Base-by-base conservation (phyloP, 139 green algal genomes). In the Chlamydomonas sp. region DNA sequence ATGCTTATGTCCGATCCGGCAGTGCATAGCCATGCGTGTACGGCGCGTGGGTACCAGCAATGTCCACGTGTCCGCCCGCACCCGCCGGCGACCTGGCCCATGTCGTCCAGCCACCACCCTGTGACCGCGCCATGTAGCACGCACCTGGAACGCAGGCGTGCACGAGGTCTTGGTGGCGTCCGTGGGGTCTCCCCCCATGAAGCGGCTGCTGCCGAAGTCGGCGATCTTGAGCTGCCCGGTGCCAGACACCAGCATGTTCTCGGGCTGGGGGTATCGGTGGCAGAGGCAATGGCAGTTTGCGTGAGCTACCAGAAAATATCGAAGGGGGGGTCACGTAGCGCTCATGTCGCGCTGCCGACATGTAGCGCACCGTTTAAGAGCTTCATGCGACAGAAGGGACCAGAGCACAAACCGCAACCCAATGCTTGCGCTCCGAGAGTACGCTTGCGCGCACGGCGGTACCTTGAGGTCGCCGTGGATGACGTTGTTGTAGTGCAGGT, bases 211-310 rank as follows among this genome's bases (percentile, higher is more conserved):
- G 49, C 97, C 97, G 93, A 99, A 98, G 90, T 99, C 97, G 12
- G 90, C 93, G 77, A 99, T 97, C 83, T 98, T 98, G 12, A 99
- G 93, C n/a, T 91, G 86, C 0, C 95, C 95, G n/a, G 91, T 91
- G 4, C 92, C 94, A 3, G 83, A 89, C 62, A 97, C 89, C 79
- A 98, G 93, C 90, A 98, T 92, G 93, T 99, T 99, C 85, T 99
- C 96, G 0, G 96, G 96, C 91, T 98, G 97, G 20, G 97, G 62
- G 88, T 98, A 95, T 31, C 95, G 90, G 85, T 97, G 95, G 57
- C 96, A 92, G 63, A 97, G 83, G 57, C 89, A 86, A 85, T 96
- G 89, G 63, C 88, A 92, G 80, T 98, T 49, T 49, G 31, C 31
- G 31, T 49, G 31, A 49, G 31, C 31, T 49, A 49, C 31, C 31